Evolutionary conservation across 331 rosid species (phyloP).

Genomic region (Prunus yedoensis): DNA sequence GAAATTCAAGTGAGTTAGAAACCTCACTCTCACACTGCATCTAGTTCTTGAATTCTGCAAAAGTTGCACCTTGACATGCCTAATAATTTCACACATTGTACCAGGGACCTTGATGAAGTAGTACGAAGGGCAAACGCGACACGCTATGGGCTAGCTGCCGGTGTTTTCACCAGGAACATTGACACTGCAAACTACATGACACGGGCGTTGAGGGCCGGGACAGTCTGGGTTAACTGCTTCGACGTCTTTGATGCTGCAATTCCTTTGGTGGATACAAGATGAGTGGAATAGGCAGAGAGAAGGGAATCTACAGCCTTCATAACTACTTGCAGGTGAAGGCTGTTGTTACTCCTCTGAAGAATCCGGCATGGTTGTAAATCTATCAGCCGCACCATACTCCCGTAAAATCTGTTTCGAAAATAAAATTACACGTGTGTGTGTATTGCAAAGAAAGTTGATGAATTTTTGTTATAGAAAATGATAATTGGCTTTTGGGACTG

Average conservation of each 20-base stretch:
- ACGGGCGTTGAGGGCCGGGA: conserved; percentile 70
- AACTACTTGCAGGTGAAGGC: conserved; percentile 84
- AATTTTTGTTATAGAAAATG: neutral
- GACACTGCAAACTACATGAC: conserved; percentile 68
- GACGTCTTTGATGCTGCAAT: conserved; percentile 87
- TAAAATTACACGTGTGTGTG: neutral
- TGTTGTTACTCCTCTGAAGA: conserved; percentile 65
- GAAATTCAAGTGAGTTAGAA: conserved; percentile 70
- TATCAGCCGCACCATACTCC: neutral
- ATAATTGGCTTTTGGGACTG: conserved; percentile 6
- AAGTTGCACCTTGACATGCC: neutral
- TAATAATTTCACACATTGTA: neutral
- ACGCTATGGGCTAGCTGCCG: conserved; percentile 74
- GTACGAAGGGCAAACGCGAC: conserved; percentile 64
- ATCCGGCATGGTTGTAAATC: conserved; percentile 73
- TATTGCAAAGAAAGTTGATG: neutral
- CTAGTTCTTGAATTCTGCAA: neutral
- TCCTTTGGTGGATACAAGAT: conserved; percentile 89
- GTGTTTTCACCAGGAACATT: conserved; percentile 59
- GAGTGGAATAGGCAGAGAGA: conserved; percentile 84
- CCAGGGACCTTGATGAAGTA: conserved; percentile 65
- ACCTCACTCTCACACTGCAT: neutral
- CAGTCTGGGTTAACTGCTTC: conserved; percentile 78
- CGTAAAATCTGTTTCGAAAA: conserved; percentile 9
- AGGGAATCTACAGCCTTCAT: conserved; percentile 70